Conservation (phyloP, 2,329 filamentous ascomycete genomes). For the Alternaria consortialis region DNA sequence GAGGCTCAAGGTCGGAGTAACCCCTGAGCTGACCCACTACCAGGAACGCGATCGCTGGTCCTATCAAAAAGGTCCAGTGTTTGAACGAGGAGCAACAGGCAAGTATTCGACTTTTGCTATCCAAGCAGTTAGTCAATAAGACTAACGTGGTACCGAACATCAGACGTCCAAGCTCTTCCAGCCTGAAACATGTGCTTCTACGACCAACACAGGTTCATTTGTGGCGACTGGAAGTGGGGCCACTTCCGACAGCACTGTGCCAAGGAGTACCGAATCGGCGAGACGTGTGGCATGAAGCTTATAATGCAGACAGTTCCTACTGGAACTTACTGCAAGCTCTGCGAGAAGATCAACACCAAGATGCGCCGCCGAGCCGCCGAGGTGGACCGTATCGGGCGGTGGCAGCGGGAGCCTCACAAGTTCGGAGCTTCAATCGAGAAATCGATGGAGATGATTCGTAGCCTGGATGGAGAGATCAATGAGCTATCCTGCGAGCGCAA, state of each 20-base stretch:
- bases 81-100: conserved; percentile 40
- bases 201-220: conserved; percentile 84
- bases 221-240: conserved; percentile 94
- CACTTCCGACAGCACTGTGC: conserved; percentile 92
- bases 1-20: conserved; percentile 31
- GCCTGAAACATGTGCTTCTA: conserved; percentile 85
- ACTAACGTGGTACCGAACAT: conserved; percentile 42
- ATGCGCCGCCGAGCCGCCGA: conserved; percentile 77
- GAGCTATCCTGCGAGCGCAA: conserved; percentile 68
- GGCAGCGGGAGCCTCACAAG: conserved; percentile 73
- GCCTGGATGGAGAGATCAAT: conserved; percentile 73
- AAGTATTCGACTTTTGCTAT: conserved; percentile 33
- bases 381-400: conserved; percentile 76
- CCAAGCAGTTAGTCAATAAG: conserved; percentile 40
- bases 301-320: conserved; percentile 77
- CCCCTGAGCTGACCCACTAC: conserved; percentile 43
- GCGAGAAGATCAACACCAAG: conserved; percentile 90
- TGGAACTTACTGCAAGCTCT: conserved; percentile 77
- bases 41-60: conserved; percentile 30
- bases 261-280: conserved; percentile 93
- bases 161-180: conserved; percentile 42
- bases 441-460: conserved; percentile 75
- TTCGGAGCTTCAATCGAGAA: conserved; percentile 70
- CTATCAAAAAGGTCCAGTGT: conserved; percentile 35
- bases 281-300: conserved; percentile 94